Percentiles rank a stretch among this genome's conserved stretches.
phyloP scores from a whole-genome alignment of 768 basidiomycete species.

The Dioszegia aurantiaca region DNA sequence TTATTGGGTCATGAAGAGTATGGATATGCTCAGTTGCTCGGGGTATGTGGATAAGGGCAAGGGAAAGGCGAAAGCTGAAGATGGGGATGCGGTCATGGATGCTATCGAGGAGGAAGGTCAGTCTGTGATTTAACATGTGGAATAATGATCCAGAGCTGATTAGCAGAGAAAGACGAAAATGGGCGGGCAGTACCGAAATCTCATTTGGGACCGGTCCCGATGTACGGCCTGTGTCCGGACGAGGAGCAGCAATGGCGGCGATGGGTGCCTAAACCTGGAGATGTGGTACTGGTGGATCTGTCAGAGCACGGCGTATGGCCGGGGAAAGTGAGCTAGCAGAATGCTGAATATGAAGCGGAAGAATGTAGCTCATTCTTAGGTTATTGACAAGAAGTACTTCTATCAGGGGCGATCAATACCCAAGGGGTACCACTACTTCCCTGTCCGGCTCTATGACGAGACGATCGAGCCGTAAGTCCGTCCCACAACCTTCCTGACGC shows the following conservation, averaged over 20 bases:
- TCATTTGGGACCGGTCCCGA: slow-evolving; percentile 29
- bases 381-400: slow-evolving; percentile 44
- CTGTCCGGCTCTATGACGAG: slow-evolving; percentile 40
- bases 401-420: slow-evolving; percentile 40
- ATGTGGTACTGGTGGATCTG: slow-evolving; percentile 40
- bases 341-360: too few relatives aligned
- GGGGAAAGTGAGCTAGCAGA: slow-evolving; percentile 31
- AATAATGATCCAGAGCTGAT: background rate
- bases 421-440: slow-evolving; percentile 41
- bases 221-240: slow-evolving; percentile 21
- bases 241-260: slow-evolving; percentile 39
- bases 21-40: slow-evolving; percentile 36
- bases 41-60: slow-evolving; percentile 14
- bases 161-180: slow-evolving; percentile 6
- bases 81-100: slow-evolving; percentile 11
- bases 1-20: slow-evolving; percentile 42
- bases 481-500: background rate
- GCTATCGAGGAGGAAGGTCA: slow-evolving; percentile 1
- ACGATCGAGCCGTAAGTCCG: slow-evolving; percentile 29
- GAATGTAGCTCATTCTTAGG: slow-evolving; percentile 14
- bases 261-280: slow-evolving; percentile 39
- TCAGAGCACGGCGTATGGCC: slow-evolving; percentile 36
- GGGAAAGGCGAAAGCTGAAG: slow-evolving; percentile 14
- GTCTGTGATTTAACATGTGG: background rate
- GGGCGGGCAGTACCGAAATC: slow-evolving; percentile 20